phyloP scores from a whole-genome alignment of 2,329 filamentous ascomycete genomes.

The Ustulina deusta region DNA sequence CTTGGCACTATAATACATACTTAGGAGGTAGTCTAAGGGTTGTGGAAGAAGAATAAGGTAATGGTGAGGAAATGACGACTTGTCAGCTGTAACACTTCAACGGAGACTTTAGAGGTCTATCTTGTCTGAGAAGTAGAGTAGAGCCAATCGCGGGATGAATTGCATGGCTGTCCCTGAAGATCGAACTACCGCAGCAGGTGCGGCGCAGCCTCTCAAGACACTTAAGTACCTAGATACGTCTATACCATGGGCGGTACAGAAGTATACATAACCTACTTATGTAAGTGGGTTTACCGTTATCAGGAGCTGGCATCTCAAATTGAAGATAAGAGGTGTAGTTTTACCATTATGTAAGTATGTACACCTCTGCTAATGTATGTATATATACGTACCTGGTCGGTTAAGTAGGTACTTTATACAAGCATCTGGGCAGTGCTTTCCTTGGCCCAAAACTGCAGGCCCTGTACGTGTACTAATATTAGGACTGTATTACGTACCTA shows the following conservation, averaged over 20 bases:
- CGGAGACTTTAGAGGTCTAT: not conserved
- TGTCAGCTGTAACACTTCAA: slow-evolving; percentile 11
- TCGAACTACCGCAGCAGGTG: too few species aligned
- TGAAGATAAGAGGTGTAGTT: not conserved
- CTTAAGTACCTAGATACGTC: not conserved
- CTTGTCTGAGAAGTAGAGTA: slow-evolving; percentile 4
- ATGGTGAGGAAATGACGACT: slow-evolving; percentile 23
- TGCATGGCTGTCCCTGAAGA: slow-evolving; percentile 17
- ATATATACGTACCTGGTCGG: not conserved
- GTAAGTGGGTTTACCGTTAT: too few species aligned
- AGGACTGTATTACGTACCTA: not conserved
- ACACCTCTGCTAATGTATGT: not conserved
- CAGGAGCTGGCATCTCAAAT: not conserved
- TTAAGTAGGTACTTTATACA: not conserved
- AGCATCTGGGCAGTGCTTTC: not conserved
- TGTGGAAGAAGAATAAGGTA: not conserved
- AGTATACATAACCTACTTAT: not conserved
- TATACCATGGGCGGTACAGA: not conserved
- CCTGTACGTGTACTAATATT: slow-evolving; percentile 13
- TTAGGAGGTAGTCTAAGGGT: not conserved
- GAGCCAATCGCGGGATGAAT: slow-evolving; percentile 19
- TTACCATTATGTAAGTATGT: too few species aligned
- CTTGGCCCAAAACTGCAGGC: too few species aligned
- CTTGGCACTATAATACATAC: slow-evolving; percentile 17
- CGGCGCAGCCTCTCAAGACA: not conserved